phyloP scores from a whole-genome alignment of 495 filamentous ascomycete species.

The Bacidia rubella region DNA sequence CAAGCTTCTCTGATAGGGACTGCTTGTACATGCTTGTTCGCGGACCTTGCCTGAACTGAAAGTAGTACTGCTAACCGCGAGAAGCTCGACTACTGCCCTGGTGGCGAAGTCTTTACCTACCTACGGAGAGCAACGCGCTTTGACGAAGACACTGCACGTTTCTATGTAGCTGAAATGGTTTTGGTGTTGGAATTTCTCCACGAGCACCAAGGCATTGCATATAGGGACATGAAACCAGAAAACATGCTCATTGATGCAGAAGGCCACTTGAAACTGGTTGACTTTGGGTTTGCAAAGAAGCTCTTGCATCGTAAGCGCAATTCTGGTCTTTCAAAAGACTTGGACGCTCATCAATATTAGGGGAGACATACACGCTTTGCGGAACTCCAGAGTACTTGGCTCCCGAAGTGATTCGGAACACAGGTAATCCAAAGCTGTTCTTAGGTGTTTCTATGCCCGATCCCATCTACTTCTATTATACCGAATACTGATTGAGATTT shows the following conservation, averaged over 20 bases:
- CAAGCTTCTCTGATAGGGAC: slow-evolving; percentile 80
- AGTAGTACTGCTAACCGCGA: slow-evolving; percentile 3
- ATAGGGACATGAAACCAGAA: slow-evolving; percentile 92
- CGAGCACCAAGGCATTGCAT: slow-evolving; percentile 70
- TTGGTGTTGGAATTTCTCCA: slow-evolving; percentile 88
- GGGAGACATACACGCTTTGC: slow-evolving; percentile 91
- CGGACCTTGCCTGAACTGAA: slow-evolving; percentile 17
- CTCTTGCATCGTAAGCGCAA: slow-evolving; percentile 41
- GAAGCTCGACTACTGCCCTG: slow-evolving; percentile 78
- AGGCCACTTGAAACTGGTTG: slow-evolving; percentile 92
- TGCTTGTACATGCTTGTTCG: slow-evolving; percentile 83
- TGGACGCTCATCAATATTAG: slow-evolving; percentile 19
- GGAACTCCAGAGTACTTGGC: slow-evolving; percentile 95
- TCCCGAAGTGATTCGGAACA: slow-evolving; percentile 91
- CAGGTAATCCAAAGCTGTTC: slow-evolving; percentile 28
- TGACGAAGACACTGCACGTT: slow-evolving; percentile 69
- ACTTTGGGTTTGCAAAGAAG: slow-evolving; percentile 94
- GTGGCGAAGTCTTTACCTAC: slow-evolving; percentile 92
- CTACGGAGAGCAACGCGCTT: slow-evolving; percentile 76
- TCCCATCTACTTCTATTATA: not conserved
- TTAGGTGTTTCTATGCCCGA: not conserved
- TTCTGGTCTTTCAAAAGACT: not conserved
- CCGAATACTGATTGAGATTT: not conserved
- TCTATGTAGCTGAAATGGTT: slow-evolving; percentile 93
- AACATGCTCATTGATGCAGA: slow-evolving; percentile 86